Conservation (phyloP, 352 stramenopile genomes). For the Thalassiosira hispida region DNA sequence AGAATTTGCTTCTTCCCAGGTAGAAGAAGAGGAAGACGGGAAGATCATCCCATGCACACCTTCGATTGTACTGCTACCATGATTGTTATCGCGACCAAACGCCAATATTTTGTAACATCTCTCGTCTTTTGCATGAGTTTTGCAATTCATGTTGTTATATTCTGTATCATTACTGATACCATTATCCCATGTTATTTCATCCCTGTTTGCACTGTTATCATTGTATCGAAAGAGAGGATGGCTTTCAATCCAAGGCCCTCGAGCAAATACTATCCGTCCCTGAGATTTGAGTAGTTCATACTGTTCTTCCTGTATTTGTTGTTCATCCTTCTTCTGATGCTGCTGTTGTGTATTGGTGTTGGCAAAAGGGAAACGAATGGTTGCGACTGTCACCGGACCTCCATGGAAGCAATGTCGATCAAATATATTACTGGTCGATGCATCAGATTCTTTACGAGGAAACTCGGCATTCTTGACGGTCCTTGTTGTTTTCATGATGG, state of each 20-base stretch:
- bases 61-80: conserved; percentile 34
- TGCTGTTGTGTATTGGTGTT: not conserved
- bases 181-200: not conserved
- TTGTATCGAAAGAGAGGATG: conserved; percentile 17
- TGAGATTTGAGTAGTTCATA: conserved; percentile 21
- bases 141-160: not conserved
- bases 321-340: not conserved
- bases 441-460: not conserved
- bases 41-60: conserved; percentile 42
- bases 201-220: not conserved
- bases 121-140: not conserved
- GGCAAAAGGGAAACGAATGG: conserved; percentile 33
- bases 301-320: conserved; percentile 5
- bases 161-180: not conserved
- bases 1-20: conserved; percentile 12
- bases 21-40: conserved; percentile 35
- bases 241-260: conserved; percentile 52
- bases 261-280: conserved; percentile 36
- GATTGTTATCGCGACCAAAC: conserved; percentile 6
- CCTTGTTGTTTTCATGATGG: conserved; percentile 10
- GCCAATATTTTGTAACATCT: conserved; percentile 34
- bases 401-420: conserved; percentile 19
- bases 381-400: conserved; percentile 30
- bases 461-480: conserved; percentile 11
- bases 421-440: conserved; percentile 9